Percentiles rank a stretch among this genome's conserved stretches.
These are phyloP conservation scores for Blastobotrys proliferans DNA, from an alignment of 1,139 yeast species.

Conservation along the genomic window DNA sequence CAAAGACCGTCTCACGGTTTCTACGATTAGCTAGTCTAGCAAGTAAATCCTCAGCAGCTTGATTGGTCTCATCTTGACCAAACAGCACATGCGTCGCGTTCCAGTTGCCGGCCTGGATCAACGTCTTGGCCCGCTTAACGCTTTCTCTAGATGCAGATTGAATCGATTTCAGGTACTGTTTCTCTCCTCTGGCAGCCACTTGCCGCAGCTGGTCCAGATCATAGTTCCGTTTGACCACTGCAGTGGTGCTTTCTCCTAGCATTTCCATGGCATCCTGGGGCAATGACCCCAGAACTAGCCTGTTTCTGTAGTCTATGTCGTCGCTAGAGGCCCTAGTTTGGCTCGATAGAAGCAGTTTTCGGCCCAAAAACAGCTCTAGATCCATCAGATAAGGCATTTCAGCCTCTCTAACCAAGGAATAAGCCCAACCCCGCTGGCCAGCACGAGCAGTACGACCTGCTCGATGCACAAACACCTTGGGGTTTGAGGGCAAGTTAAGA, in stretches of 20 bases:
- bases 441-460: constrained; percentile 99
- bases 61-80: constrained; percentile 44
- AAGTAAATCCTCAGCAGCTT: constrained; percentile 68
- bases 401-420: constrained; percentile 75
- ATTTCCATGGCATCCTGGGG: constrained; percentile 73
- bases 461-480: constrained; percentile 91
- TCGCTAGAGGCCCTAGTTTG: constrained; percentile 31
- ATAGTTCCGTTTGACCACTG: constrained; percentile 57
- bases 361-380: constrained; percentile 84
- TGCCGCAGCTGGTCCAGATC: constrained; percentile 63
- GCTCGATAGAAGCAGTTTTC: constrained; percentile 53
- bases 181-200: constrained; percentile 85
- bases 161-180: constrained; percentile 78
- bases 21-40: constrained; percentile 64
- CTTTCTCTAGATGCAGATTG: constrained; percentile 84
- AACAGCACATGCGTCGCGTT: constrained; percentile 79
- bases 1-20: constrained; percentile 83
- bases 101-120: constrained; percentile 66
- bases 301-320: constrained; percentile 59
- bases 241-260: constrained; percentile 67
- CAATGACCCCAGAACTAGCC: constrained; percentile 77
- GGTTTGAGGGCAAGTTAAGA: constrained; percentile 83
- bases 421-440: constrained; percentile 98
- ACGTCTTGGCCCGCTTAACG: constrained; percentile 76
- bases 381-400: constrained; percentile 90